Percentiles rank a stretch among this genome's conserved stretches.
phyloP scores from a whole-genome alignment of 148 eudicot species.

The Vaccinium myrtillus region DNA sequence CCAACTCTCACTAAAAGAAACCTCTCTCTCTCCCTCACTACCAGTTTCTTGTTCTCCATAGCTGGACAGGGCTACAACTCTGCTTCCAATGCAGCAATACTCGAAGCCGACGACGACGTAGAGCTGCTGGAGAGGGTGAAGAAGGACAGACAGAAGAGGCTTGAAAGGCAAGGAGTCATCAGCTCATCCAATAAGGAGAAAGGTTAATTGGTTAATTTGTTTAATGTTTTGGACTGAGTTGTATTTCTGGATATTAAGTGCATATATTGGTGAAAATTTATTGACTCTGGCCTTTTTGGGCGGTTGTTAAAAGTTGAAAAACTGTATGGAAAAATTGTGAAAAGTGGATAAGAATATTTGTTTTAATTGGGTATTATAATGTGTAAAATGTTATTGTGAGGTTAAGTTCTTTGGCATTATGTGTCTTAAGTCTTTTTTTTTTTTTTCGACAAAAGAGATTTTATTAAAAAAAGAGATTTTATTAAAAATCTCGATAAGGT shows the following conservation, averaged over 20 bases:
- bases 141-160: conserved; percentile 84
- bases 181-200: conserved; percentile 69
- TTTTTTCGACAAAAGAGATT: too few relatives aligned
- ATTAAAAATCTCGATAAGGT: too few relatives aligned
- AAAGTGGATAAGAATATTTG: not conserved
- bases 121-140: conserved; percentile 91
- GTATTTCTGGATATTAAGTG: not conserved
- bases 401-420: not conserved
- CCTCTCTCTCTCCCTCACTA: conserved; percentile 50
- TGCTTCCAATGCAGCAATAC: conserved; percentile 59
- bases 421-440: too few relatives aligned
- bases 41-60: conserved; percentile 46
- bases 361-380: not conserved
- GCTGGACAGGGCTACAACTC: conserved; percentile 25
- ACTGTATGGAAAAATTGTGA: too few relatives aligned
- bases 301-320: too few relatives aligned
- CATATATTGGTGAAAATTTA: not conserved
- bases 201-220: conserved; percentile 36
- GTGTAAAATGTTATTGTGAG: not conserved
- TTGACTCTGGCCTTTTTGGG: too few relatives aligned
- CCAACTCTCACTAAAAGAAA: conserved; percentile 44
- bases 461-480: too few relatives aligned
- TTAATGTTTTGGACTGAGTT: not conserved
- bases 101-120: conserved; percentile 87
- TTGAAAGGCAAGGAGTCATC: conserved; percentile 72